phyloP scores from a whole-genome alignment of 331 rosid genomes.

The Arachis monticola region DNA sequence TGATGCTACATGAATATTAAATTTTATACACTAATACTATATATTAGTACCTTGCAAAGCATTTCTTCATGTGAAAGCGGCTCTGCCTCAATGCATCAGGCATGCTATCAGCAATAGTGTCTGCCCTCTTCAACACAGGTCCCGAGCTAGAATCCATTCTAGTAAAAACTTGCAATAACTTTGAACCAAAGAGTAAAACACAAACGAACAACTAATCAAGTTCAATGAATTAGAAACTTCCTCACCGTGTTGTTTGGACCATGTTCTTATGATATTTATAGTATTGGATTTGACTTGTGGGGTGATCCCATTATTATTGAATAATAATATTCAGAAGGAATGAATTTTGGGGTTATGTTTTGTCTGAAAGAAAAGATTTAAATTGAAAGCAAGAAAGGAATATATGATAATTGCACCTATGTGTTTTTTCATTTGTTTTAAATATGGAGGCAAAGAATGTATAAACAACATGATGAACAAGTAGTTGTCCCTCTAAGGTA shows the following conservation, averaged over 20 bases:
- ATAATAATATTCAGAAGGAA: not conserved
- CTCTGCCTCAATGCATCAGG: constrained; percentile 75
- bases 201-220: no score
- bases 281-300: not conserved
- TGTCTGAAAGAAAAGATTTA: constrained; percentile 44
- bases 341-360: constrained; percentile 38
- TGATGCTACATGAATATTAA: no score
- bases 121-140: constrained; percentile 56
- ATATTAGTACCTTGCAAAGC: constrained; percentile 65
- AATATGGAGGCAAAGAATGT: constrained; percentile 61
- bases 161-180: not conserved
- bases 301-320: constrained; percentile 1
- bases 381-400: constrained; percentile 67
- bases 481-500: constrained; percentile 23
- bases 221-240: constrained; percentile 10
- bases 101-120: constrained; percentile 72
- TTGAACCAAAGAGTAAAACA: not conserved
- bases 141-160: constrained; percentile 63
- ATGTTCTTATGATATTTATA: constrained; percentile 43
- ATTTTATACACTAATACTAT: no score
- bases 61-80: constrained; percentile 71
- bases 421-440: constrained; percentile 31
- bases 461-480: constrained; percentile 29
- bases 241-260: constrained; percentile 25
- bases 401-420: constrained; percentile 33